Percentiles rank a stretch among this genome's conserved stretches.
Evolutionary conservation across 2,329 filamentous ascomycete species (phyloP).

Genomic region (Sporothrix brunneoviolacea): DNA sequence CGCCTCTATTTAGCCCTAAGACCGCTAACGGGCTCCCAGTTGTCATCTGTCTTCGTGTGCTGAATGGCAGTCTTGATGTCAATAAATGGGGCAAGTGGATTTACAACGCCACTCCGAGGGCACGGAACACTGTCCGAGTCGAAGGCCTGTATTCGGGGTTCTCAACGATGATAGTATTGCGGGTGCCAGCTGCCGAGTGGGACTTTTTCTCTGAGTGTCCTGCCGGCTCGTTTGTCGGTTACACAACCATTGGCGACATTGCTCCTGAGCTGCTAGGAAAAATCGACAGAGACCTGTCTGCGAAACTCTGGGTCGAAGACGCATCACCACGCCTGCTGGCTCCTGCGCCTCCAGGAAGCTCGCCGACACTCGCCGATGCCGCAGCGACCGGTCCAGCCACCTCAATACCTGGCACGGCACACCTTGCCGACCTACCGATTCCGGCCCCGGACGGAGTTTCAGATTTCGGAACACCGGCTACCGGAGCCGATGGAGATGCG

Average conservation of each 20-base stretch:
- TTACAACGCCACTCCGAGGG: slow-evolving; percentile 5
- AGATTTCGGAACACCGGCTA: too few relatives aligned
- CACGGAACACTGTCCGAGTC: slow-evolving; percentile 14
- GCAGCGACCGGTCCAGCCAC: too few relatives aligned
- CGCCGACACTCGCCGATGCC: too few relatives aligned
- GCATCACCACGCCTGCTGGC: background rate
- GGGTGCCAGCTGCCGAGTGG: slow-evolving; percentile 17
- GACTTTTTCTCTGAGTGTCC: slow-evolving; percentile 15
- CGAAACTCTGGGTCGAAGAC: slow-evolving; percentile 16
- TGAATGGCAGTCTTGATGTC: slow-evolving; percentile 10
- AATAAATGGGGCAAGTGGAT: slow-evolving; percentile 20
- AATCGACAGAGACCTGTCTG: slow-evolving; percentile 15
- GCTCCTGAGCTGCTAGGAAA: background rate
- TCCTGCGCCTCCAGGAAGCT: too few relatives aligned
- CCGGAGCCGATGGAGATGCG: background rate
- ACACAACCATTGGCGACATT: slow-evolving; percentile 16
- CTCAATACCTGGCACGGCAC: too few relatives aligned
- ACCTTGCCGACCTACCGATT: too few relatives aligned
- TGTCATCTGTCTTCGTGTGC: slow-evolving; percentile 17
- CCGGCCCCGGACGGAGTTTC: too few relatives aligned
- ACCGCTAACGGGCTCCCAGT: slow-evolving; percentile 8
- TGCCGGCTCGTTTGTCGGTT: slow-evolving; percentile 15
- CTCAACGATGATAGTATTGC: slow-evolving; percentile 17
- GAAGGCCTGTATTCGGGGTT: slow-evolving; percentile 16
- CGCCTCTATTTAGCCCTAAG: background rate